phyloP scores from a whole-genome alignment of 2,329 filamentous ascomycete genomes.

The Exutisphaerella laricina region DNA sequence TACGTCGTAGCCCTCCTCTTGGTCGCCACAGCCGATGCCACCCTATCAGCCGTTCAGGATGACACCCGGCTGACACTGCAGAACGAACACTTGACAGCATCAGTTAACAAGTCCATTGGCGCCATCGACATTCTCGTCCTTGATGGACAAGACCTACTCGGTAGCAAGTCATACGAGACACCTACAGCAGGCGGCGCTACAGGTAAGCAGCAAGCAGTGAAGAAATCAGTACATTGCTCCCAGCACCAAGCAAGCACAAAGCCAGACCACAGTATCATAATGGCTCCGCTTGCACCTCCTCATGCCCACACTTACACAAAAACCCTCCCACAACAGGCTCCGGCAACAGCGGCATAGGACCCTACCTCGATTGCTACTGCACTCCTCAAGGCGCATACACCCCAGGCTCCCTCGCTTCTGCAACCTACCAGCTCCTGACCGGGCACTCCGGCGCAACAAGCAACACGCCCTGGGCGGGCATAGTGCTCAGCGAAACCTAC shows the following conservation, averaged over 20 bases:
- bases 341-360: slow-evolving; percentile 42
- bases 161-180: no score
- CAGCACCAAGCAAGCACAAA: no score
- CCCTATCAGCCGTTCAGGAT: slow-evolving; percentile 30
- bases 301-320: no score
- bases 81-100: slow-evolving; percentile 43
- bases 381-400: slow-evolving; percentile 56
- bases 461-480: slow-evolving; percentile 51
- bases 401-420: slow-evolving; percentile 47
- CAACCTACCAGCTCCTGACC: slow-evolving; percentile 49
- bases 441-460: slow-evolving; percentile 48
- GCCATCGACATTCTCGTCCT: slow-evolving; percentile 41
- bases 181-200: no score
- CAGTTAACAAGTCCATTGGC: slow-evolving; percentile 41
- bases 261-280: no score
- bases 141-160: slow-evolving; percentile 51
- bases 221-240: no score
- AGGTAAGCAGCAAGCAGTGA: no score
- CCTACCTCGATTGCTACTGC: slow-evolving; percentile 61
- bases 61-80: slow-evolving; percentile 34
- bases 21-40: slow-evolving; percentile 4
- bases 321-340: no score
- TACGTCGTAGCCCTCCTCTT: not conserved
- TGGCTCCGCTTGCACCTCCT: no score
- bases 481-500: slow-evolving; percentile 56